These are phyloP conservation scores for Phytomonas sp. DNA, from an alignment of 208 protist genomes.

Conservation along the genomic window DNA sequence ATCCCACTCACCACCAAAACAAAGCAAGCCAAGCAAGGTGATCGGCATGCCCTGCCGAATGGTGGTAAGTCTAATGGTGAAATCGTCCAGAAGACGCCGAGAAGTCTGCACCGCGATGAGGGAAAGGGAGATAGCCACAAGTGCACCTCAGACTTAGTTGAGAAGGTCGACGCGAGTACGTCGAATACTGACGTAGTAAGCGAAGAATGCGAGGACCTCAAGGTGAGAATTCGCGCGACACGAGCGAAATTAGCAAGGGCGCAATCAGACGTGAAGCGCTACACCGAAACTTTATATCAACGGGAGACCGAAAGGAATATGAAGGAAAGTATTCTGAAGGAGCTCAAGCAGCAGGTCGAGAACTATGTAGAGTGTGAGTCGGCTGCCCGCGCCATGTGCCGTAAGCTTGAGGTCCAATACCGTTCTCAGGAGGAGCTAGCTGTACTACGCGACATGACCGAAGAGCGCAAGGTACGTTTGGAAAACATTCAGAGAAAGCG, in stretches of 20 bases:
- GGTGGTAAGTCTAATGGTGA: background rate
- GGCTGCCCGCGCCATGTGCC: constrained; percentile 13
- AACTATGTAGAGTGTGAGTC: constrained; percentile 15
- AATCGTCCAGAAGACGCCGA: background rate
- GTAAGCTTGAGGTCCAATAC: constrained; percentile 27
- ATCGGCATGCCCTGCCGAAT: background rate
- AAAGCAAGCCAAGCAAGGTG: background rate
- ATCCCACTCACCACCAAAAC: background rate
- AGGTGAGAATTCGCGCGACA: background rate
- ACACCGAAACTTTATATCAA: background rate
- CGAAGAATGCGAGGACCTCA: background rate
- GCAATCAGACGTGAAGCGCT: background rate
- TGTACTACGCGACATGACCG: constrained; percentile 44
- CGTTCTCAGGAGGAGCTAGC: constrained; percentile 37
- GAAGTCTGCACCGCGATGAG: background rate
- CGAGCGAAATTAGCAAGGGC: background rate
- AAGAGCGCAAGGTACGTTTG: constrained; percentile 40
- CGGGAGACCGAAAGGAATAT: constrained; percentile 15
- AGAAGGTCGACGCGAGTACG: background rate
- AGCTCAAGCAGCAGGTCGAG: constrained; percentile 15
- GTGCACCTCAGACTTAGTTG: background rate
- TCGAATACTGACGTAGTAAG: background rate
- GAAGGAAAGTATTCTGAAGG: constrained; percentile 12
- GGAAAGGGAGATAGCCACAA: background rate
- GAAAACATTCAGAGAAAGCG: constrained; percentile 20